phyloP scores from a whole-genome alignment of 2,329 filamentous ascomycete genomes.

The Fusarium buharicum region DNA sequence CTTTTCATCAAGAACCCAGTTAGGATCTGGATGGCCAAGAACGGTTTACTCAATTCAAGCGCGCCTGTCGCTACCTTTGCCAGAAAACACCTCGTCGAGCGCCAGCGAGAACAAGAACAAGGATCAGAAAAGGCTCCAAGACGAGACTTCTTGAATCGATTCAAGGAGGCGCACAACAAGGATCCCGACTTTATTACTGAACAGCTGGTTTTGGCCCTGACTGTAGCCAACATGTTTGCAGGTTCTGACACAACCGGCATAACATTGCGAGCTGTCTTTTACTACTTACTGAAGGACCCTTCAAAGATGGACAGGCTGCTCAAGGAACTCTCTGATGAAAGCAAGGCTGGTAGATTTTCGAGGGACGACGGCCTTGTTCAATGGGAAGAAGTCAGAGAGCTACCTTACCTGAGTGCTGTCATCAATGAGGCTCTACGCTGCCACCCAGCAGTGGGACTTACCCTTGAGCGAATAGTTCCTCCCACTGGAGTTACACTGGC shows the following conservation, averaged over 20 bases:
- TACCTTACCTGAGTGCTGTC: slow-evolving; percentile 81
- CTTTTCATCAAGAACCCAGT: slow-evolving; percentile 79
- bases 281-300: slow-evolving; percentile 74
- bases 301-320: slow-evolving; percentile 61
- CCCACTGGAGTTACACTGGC: slow-evolving; percentile 69
- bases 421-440: slow-evolving; percentile 81
- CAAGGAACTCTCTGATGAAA: slow-evolving; percentile 69
- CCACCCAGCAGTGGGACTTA: slow-evolving; percentile 77
- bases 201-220: slow-evolving; percentile 68
- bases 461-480: slow-evolving; percentile 78
- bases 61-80: slow-evolving; percentile 78
- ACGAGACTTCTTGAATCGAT: slow-evolving; percentile 73
- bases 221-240: slow-evolving; percentile 75
- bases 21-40: slow-evolving; percentile 71
- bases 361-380: slow-evolving; percentile 68
- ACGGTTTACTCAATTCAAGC: slow-evolving; percentile 72
- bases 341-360: slow-evolving; percentile 60
- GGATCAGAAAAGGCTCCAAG: slow-evolving; percentile 49
- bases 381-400: slow-evolving; percentile 73
- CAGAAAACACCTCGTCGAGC: slow-evolving; percentile 70
- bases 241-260: slow-evolving; percentile 84
- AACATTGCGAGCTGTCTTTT: slow-evolving; percentile 75
- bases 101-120: slow-evolving; percentile 55
- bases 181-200: slow-evolving; percentile 77
- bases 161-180: slow-evolving; percentile 72